Conservation (phyloP, 345 rosid genomes). For the Gossypium australe region DNA sequence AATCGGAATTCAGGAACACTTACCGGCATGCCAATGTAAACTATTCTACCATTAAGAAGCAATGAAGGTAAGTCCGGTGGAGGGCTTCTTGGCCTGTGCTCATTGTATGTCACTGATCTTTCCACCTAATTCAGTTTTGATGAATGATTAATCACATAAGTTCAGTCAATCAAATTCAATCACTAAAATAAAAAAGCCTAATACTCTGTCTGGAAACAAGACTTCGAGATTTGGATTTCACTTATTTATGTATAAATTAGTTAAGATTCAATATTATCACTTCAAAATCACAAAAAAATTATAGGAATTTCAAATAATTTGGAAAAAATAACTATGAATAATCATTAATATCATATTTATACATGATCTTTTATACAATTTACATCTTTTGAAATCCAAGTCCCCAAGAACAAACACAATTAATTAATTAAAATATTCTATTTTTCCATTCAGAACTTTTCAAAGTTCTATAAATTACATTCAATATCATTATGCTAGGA, state of each 20-base stretch:
- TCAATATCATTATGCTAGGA: background rate
- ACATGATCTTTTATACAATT: background rate
- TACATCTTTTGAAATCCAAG: background rate
- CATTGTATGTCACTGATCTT: conserved; percentile 56
- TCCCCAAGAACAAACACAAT: background rate
- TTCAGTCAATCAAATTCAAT: background rate
- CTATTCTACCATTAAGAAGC: conserved; percentile 72
- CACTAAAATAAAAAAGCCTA: background rate
- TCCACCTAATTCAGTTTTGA: conserved; percentile 46
- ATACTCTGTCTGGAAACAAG: background rate
- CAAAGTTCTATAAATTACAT: background rate
- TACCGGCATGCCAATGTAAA: conserved; percentile 94
- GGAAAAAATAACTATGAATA: background rate
- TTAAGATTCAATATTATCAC: background rate
- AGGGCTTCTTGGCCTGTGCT: conserved; percentile 53
- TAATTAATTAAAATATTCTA: background rate
- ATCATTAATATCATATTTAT: background rate
- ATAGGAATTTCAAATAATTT: background rate
- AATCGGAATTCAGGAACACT: conserved; percentile 13
- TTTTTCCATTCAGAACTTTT: background rate
- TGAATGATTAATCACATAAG: background rate
- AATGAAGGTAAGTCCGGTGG: conserved; percentile 83
- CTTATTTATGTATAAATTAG: background rate
- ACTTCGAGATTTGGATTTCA: background rate
- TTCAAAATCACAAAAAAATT: too few species aligned